These are phyloP conservation scores for Coemansia umbellata DNA, from an alignment of 192 early-diverging fungal genomes.

Conservation along the genomic window DNA sequence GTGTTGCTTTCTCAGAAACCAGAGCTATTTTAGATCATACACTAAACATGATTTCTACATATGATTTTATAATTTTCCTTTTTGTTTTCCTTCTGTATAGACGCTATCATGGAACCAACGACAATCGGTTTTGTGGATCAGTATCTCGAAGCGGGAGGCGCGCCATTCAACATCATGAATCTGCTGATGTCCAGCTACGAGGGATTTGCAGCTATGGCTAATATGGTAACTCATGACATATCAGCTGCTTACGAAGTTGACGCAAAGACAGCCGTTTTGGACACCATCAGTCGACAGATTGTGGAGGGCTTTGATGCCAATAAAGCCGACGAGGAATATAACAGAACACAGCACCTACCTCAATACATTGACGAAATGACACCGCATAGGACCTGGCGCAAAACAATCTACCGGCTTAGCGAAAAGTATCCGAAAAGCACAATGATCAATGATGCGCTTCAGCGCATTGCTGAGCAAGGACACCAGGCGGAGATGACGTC, in stretches of 20 bases:
- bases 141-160: slow-evolving; percentile 42
- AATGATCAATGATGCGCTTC: slow-evolving; percentile 62
- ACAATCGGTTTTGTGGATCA: slow-evolving; percentile 29
- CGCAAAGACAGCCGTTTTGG: slow-evolving; percentile 13
- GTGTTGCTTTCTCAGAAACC: no score
- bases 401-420: slow-evolving; percentile 62
- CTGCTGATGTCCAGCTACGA: slow-evolving; percentile 41
- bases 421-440: slow-evolving; percentile 59
- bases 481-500: slow-evolving; percentile 63
- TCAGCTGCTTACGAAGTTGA: slow-evolving; percentile 1
- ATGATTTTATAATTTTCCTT: background rate
- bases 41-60: background rate
- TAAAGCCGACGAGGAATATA: slow-evolving; percentile 53
- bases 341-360: slow-evolving; percentile 50
- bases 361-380: slow-evolving; percentile 59
- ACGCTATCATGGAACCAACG: slow-evolving; percentile 48
- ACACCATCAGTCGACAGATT: slow-evolving; percentile 55
- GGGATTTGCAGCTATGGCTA: slow-evolving; percentile 42
- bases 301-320: slow-evolving; percentile 60
- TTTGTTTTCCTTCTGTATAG: slow-evolving; percentile 22
- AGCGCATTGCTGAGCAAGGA: slow-evolving; percentile 62
- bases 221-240: slow-evolving; percentile 25
- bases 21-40: no score
- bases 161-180: slow-evolving; percentile 43
- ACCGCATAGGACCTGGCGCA: slow-evolving; percentile 60